These are phyloP conservation scores for Porcisia hertigi DNA, from an alignment of 208 protist species.

Conservation along the genomic window DNA sequence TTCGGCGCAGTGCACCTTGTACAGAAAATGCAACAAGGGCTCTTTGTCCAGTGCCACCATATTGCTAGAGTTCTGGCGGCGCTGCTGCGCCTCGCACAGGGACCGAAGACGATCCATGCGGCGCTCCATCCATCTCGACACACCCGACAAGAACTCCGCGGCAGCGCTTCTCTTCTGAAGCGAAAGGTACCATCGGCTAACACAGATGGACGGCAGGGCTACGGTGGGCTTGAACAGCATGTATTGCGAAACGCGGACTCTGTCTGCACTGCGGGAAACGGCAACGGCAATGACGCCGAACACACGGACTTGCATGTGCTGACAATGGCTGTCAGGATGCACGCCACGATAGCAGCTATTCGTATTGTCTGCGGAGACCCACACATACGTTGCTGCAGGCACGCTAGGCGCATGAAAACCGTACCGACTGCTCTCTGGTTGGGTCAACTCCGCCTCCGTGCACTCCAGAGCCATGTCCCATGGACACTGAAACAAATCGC, in stretches of 20 bases:
- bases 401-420: constrained; percentile 44
- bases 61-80: background rate
- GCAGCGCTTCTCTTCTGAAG: background rate
- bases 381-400: constrained; percentile 29
- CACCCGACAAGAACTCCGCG: constrained; percentile 1
- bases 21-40: constrained; percentile 26
- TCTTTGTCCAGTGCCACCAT: constrained; percentile 22
- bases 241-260: constrained; percentile 34
- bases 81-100: constrained; percentile 18
- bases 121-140: constrained; percentile 15
- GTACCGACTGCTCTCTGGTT: constrained; percentile 17
- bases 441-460: constrained; percentile 5
- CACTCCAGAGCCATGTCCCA: constrained; percentile 31
- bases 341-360: background rate
- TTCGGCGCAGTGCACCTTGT: constrained; percentile 13
- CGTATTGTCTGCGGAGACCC: constrained; percentile 17
- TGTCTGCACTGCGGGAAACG: constrained; percentile 26
- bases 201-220: background rate
- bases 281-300: constrained; percentile 42
- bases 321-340: constrained; percentile 20
- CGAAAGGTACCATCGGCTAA: background rate
- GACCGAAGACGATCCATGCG: constrained; percentile 13
- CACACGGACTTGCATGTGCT: constrained; percentile 13
- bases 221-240: constrained; percentile 19
- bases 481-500: background rate